Conservation (phyloP, 768 basidiomycete genomes). For the Serendipita sp. region DNA sequence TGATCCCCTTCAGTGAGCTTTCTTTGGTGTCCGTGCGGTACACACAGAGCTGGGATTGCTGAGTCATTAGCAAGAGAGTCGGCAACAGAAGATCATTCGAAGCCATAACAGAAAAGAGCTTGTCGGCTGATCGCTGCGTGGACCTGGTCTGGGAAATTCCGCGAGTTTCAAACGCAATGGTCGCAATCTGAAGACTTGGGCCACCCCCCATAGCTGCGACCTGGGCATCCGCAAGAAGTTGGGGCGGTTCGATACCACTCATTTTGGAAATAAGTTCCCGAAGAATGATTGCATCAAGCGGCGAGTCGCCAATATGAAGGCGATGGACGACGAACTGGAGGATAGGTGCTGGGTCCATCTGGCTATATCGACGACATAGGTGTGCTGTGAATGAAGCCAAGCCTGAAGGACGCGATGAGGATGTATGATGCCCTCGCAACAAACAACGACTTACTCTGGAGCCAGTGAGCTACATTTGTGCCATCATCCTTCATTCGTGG, state of each 20-base stretch:
- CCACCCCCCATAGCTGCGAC: conserved; percentile 86
- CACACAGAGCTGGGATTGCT: conserved; percentile 76
- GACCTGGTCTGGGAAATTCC: conserved; percentile 28
- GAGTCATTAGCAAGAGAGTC: conserved; percentile 79
- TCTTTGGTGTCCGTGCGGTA: conserved; percentile 41
- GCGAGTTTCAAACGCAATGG: conserved; percentile 60
- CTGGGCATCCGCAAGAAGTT: conserved; percentile 76
- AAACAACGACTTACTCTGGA: conserved; percentile 54
- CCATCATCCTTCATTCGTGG: conserved; percentile 81
- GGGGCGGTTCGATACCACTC: conserved; percentile 84
- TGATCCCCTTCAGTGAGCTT: conserved; percentile 71
- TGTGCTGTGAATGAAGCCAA: conserved; percentile 87
- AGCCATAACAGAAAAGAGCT: conserved; percentile 31
- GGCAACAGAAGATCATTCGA: conserved; percentile 61
- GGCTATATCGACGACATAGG: conserved; percentile 65
- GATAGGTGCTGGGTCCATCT: conserved; percentile 65
- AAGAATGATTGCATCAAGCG: conserved; percentile 76
- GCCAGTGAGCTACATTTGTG: conserved; percentile 78
- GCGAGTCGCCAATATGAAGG: conserved; percentile 57
- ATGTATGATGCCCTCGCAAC: not conserved
- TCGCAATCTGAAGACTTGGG: conserved; percentile 69
- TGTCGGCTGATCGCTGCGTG: conserved; percentile 6
- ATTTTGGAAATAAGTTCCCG: conserved; percentile 87
- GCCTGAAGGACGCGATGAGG: conserved; percentile 30
- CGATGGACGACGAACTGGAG: conserved; percentile 86